These are phyloP conservation scores for Dendrobium nobile DNA, from an alignment of 106 monocot species.

Conservation along the genomic window DNA sequence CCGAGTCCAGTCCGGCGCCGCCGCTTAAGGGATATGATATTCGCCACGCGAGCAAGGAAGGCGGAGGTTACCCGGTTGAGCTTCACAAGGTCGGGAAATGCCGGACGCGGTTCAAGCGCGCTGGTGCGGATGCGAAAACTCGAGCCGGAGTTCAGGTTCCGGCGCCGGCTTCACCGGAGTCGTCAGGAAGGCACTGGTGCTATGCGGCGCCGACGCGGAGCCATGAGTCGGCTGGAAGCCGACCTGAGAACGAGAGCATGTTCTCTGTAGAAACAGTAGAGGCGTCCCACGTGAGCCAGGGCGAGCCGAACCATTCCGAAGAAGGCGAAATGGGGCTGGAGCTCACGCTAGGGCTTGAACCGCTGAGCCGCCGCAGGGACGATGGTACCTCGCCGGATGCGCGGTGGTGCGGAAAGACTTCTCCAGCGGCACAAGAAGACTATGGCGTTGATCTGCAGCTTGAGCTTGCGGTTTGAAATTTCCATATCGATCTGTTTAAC, in stretches of 20 bases:
- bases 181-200: not conserved
- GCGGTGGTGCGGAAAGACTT: not conserved
- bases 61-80: not conserved
- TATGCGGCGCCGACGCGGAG: conserved; percentile 4
- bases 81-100: conserved; percentile 32
- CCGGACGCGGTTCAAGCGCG: conserved; percentile 44
- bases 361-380: not conserved
- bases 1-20: conserved; percentile 15
- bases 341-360: conserved; percentile 42
- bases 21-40: conserved; percentile 57
- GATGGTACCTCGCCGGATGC: not conserved
- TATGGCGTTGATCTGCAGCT: not conserved
- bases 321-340: conserved; percentile 36
- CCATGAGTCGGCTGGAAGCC: conserved; percentile 26
- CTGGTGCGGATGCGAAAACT: not conserved
- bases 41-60: conserved; percentile 42
- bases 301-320: conserved; percentile 12
- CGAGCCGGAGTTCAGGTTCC: not conserved
- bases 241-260: conserved; percentile 15
- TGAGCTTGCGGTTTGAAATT: not conserved
- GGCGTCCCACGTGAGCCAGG: conserved; percentile 42
- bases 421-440: not conserved
- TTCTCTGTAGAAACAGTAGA: conserved; percentile 26
- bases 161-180: not conserved
- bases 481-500: not conserved